These are phyloP conservation scores for Mycena kentingensis DNA, from an alignment of 768 basidiomycete species.

Conservation along the genomic window DNA sequence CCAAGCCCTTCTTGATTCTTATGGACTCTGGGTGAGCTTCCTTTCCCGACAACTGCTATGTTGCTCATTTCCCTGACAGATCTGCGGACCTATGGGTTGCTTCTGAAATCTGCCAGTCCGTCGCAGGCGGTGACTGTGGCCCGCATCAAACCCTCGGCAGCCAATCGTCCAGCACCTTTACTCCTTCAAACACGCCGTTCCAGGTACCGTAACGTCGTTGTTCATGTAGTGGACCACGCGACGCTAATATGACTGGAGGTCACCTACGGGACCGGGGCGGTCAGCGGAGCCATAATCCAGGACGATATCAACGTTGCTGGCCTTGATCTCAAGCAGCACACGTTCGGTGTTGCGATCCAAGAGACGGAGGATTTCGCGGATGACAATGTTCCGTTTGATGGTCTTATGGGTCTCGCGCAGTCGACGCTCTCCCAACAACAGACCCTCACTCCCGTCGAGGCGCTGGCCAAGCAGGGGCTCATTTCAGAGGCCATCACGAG, in stretches of 20 bases:
- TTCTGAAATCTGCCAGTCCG: slow-evolving; percentile 51
- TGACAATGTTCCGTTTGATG: slow-evolving; percentile 58
- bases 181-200: slow-evolving; percentile 52
- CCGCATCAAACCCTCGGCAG: slow-evolving; percentile 69
- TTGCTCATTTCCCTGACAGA: too few relatives aligned
- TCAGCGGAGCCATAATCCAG: slow-evolving; percentile 61
- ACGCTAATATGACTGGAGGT: too few relatives aligned
- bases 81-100: slow-evolving; percentile 72
- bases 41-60: too few relatives aligned
- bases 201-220: too few relatives aligned
- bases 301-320: slow-evolving; percentile 70
- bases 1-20: slow-evolving; percentile 54
- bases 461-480: slow-evolving; percentile 45
- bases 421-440: slow-evolving; percentile 69
- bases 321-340: slow-evolving; percentile 55
- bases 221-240: too few relatives aligned
- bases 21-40: slow-evolving; percentile 78
- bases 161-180: slow-evolving; percentile 62
- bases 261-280: slow-evolving; percentile 69
- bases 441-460: slow-evolving; percentile 69
- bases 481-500: slow-evolving; percentile 51
- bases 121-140: slow-evolving; percentile 47
- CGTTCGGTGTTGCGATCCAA: slow-evolving; percentile 63
- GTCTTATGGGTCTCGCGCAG: slow-evolving; percentile 77
- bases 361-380: slow-evolving; percentile 67